phyloP scores from a whole-genome alignment of 2,329 filamentous ascomycete genomes.

The Microascus cirrosus region DNA sequence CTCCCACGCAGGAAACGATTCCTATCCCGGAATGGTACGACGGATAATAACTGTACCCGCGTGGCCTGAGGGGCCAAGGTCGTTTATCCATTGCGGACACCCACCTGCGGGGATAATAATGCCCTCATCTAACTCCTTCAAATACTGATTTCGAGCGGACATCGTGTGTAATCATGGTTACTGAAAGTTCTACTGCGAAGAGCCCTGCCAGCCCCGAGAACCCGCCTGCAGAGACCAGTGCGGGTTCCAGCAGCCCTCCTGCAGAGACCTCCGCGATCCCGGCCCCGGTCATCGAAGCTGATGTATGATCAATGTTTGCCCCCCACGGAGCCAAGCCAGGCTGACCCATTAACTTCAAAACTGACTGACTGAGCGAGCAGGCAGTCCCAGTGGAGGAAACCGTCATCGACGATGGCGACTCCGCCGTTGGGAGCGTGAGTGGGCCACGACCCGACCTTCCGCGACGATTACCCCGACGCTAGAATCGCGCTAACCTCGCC shows the following conservation, averaged over 20 bases:
- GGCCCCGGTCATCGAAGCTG: not conserved
- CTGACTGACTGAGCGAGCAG: not conserved
- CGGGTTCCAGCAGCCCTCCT: not conserved
- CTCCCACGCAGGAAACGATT: too few relatives aligned
- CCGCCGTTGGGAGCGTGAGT: not conserved
- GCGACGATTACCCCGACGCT: not conserved
- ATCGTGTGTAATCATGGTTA: too few relatives aligned
- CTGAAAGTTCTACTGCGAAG: not conserved
- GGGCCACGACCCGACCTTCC: not conserved
- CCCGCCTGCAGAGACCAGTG: not conserved
- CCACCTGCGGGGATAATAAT: too few relatives aligned
- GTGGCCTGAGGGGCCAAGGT: too few relatives aligned
- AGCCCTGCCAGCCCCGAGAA: not conserved
- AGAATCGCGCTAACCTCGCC: not conserved
- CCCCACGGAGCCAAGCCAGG: not conserved
- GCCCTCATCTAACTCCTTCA: too few relatives aligned
- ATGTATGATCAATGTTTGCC: not conserved
- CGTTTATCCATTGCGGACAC: too few relatives aligned
- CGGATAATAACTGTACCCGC: too few relatives aligned
- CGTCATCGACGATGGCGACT: not conserved
- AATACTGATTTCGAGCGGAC: too few relatives aligned
- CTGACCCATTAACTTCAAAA: too few relatives aligned
- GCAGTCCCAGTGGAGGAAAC: not conserved
- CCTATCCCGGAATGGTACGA: too few relatives aligned
- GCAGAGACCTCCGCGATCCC: not conserved